A percentile compares a stretch with the other conserved stretches of the same genome.
Evolutionary conservation across 257 asterid species (phyloP).

Genomic region (Lavandula angustifolia): DNA sequence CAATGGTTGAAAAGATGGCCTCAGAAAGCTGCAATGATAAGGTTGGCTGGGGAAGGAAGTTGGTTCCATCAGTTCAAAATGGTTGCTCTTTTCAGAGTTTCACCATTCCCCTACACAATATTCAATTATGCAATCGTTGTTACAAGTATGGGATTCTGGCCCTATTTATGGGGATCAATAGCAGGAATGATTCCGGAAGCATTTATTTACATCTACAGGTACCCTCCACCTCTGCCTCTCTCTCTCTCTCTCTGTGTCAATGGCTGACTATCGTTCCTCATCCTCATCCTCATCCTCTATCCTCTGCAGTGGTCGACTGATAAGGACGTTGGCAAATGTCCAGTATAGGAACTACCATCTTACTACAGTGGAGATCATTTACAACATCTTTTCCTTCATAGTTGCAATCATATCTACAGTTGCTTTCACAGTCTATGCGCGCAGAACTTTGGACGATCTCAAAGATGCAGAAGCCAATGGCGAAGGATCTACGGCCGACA

Average conservation of each 20-base stretch:
- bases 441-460: slow-evolving; percentile 61
- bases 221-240: slow-evolving; percentile 21
- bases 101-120: slow-evolving; percentile 88
- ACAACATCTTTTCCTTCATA: slow-evolving; percentile 66
- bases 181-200: slow-evolving; percentile 95
- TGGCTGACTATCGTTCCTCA: too few relatives aligned
- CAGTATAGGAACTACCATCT: slow-evolving; percentile 67
- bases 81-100: slow-evolving; percentile 78
- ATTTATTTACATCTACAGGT: slow-evolving; percentile 90
- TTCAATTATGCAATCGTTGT: slow-evolving; percentile 86
- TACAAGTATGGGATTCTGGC: slow-evolving; percentile 85
- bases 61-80: slow-evolving; percentile 87
- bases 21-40: slow-evolving; percentile 65
- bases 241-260: neutral
- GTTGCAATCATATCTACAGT: slow-evolving; percentile 56
- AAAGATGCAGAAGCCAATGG: slow-evolving; percentile 44
- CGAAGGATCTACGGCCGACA: slow-evolving; percentile 31
- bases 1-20: slow-evolving; percentile 96
- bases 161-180: slow-evolving; percentile 77
- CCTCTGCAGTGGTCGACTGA: slow-evolving; percentile 77
- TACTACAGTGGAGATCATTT: slow-evolving; percentile 67
- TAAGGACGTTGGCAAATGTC: slow-evolving; percentile 78
- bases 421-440: slow-evolving; percentile 71
- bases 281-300: too few relatives aligned
- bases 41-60: slow-evolving; percentile 84